Evolutionary conservation across 176 grass and related monocot genomes (phyloP).

Genomic region (Cocos nucifera): DNA sequence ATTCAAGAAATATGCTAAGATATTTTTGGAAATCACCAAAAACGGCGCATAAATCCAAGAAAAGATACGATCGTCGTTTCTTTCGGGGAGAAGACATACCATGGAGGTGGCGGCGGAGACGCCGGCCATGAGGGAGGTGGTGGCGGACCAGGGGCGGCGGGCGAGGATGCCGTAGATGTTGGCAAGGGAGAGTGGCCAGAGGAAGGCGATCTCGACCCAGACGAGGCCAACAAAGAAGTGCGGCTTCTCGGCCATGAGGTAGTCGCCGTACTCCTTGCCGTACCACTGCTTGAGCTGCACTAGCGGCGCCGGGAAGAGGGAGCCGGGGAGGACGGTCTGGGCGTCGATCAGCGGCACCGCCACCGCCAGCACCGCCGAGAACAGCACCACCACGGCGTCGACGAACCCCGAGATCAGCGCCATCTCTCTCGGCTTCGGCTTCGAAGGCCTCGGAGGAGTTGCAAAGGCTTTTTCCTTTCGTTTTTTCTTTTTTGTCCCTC

Average conservation of each 20-base stretch:
- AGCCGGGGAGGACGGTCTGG: conserved; percentile 34
- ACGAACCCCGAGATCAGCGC: conserved; percentile 33
- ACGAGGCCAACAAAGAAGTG: conserved; percentile 50
- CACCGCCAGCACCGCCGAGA: conserved; percentile 40
- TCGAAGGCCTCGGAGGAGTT: no score
- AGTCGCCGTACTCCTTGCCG: conserved; percentile 48
- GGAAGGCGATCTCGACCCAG: conserved; percentile 54
- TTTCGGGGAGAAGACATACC: conserved; percentile 25
- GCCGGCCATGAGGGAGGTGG: conserved; percentile 72
- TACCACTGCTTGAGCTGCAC: conserved; percentile 55
- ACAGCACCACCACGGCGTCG: conserved; percentile 34
- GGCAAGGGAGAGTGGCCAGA: conserved; percentile 68
- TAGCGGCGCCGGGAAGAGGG: conserved; percentile 37
- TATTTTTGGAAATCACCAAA: no score
- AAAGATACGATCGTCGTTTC: neutral
- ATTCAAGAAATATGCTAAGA: no score
- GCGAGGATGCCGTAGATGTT: conserved; percentile 59
- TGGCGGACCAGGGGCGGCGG: conserved; percentile 50
- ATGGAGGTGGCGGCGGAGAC: conserved; percentile 55
- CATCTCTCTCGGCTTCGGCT: conserved; percentile 20
- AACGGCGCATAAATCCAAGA: neutral
- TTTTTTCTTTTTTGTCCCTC: no score
- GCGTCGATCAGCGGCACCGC: conserved; percentile 50
- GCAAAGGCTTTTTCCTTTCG: no score
- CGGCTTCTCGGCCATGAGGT: conserved; percentile 45